Evolutionary conservation across 2,329 filamentous ascomycete species (phyloP).

Genomic region (Ascochyta koolunga): DNA sequence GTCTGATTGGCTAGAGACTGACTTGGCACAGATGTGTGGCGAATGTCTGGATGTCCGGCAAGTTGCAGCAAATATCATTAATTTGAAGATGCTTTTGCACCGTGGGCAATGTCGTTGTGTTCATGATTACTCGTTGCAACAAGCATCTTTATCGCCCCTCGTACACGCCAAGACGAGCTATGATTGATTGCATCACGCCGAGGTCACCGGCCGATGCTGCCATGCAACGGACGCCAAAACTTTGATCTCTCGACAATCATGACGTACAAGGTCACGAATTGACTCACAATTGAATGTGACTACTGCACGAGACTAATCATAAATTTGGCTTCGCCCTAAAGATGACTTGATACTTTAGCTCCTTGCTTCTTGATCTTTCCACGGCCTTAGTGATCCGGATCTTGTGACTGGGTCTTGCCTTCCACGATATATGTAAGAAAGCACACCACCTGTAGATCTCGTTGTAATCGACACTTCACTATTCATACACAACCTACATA

Average conservation of each 20-base stretch:
- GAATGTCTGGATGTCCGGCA: constrained; percentile 10
- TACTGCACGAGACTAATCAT: constrained; percentile 33
- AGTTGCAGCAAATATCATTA: constrained; percentile 1
- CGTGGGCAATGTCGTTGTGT: not conserved
- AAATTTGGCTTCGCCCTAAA: constrained; percentile 23
- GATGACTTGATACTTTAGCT: constrained; percentile 4
- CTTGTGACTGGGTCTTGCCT: constrained; percentile 5
- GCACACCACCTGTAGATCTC: not conserved
- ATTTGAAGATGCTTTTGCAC: not conserved
- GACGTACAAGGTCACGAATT: constrained; percentile 31
- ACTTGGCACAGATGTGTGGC: constrained; percentile 7
- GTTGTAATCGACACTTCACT: not conserved
- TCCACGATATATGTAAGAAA: constrained; percentile 1
- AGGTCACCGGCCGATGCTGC: constrained; percentile 31
- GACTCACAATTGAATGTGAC: constrained; percentile 26
- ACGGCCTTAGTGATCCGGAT: not conserved
- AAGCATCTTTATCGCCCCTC: not conserved
- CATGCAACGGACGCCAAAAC: constrained; percentile 23
- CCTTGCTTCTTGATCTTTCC: constrained; percentile 13
- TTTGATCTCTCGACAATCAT: constrained; percentile 28
- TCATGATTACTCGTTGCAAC: not conserved
- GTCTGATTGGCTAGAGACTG: constrained; percentile 14
- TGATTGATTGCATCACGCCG: constrained; percentile 27
- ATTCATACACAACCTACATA: constrained; percentile 5
- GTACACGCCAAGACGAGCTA: not conserved